Base-by-base conservation (phyloP, 2,329 filamentous ascomycete genomes). In the Parafenestella ontariensis region DNA sequence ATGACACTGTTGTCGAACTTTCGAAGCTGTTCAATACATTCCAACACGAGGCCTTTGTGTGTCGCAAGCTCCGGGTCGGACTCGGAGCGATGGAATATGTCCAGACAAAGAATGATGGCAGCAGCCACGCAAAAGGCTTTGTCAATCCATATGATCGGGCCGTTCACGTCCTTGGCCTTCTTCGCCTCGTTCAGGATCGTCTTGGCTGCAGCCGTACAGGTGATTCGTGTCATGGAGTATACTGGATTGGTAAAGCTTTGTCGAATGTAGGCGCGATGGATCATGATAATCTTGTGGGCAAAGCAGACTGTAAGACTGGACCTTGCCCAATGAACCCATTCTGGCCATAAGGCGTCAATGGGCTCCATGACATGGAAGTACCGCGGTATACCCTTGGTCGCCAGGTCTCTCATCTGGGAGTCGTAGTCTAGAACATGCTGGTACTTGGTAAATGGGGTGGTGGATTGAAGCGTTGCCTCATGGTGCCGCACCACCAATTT, bases 231-330 rank as follows among this genome's bases (percentile, higher is more conserved):
- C 31, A 77, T 74, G 0, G 63, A 64, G 47, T 78, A 78, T 3
- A 71, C 69, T 0, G 70, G 66, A 26, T 77, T 77, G 0, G 71
- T 73, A 43, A 78, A 77, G 13, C 72, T 76, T 10, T 71, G 50
- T 9, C 74, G 70, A 2, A 78, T 54, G 39, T 77, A 78, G 28
- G 73, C 75, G 5, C 76, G 65, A 44, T 76, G 74, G n/a, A 78
- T 76, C 76, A 78, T 78, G 49, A 78, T 77, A 23, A 77, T 75
- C 51, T 78, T 78, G 40, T 78, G 76, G 1, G 73, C 52, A 13
- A 73, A 68, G 46, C 73, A 75, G 17, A 78, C 74, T 0, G 74
- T 67, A 10, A 77, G 44, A n/a, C 28, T 31, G 28, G 72, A 70
- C 20, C 72, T 64, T 44, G 28, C 28, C 28, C 28, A 31, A 31